A percentile compares a stretch with the other conserved stretches of the same genome.
phyloP scores from a whole-genome alignment of 805 yeast species.

The Lipomyces mesembrius region DNA sequence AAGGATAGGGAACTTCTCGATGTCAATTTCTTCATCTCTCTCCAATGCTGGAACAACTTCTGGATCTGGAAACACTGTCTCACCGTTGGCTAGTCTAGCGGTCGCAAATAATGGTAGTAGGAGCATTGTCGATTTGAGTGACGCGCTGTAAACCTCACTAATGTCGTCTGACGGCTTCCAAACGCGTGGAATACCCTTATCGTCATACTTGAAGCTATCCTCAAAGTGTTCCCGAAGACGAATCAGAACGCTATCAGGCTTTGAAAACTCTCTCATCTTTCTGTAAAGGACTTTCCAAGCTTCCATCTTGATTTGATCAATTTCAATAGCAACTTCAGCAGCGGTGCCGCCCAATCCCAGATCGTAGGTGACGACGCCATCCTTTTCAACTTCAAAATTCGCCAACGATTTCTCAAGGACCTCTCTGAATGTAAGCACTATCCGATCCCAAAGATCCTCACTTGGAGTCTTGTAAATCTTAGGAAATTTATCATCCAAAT shows the following conservation, averaged over 20 bases:
- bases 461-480: conserved; percentile 24
- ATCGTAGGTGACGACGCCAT: conserved; percentile 50
- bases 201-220: conserved; percentile 79
- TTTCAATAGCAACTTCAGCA: conserved; percentile 51
- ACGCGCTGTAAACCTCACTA: conserved; percentile 63
- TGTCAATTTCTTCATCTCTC: conserved; percentile 41
- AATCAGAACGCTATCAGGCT: conserved; percentile 66
- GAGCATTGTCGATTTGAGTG: conserved; percentile 62
- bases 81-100: conserved; percentile 56
- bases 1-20: conserved; percentile 59
- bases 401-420: conserved; percentile 43
- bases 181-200: conserved; percentile 75
- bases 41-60: conserved; percentile 19
- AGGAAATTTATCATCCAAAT: conserved; percentile 33
- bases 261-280: conserved; percentile 62
- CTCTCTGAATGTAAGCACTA: conserved; percentile 47
- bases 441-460: conserved; percentile 64
- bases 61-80: conserved; percentile 42
- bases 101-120: conserved; percentile 63
- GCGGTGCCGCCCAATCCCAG: conserved; percentile 63
- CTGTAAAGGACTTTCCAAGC: conserved; percentile 71
- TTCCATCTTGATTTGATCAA: conserved; percentile 52
- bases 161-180: conserved; percentile 79
- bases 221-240: conserved; percentile 82
- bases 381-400: conserved; percentile 27